Conservation (phyloP, 169 alveolate genomes). For the Eimeria sp. region DNA sequence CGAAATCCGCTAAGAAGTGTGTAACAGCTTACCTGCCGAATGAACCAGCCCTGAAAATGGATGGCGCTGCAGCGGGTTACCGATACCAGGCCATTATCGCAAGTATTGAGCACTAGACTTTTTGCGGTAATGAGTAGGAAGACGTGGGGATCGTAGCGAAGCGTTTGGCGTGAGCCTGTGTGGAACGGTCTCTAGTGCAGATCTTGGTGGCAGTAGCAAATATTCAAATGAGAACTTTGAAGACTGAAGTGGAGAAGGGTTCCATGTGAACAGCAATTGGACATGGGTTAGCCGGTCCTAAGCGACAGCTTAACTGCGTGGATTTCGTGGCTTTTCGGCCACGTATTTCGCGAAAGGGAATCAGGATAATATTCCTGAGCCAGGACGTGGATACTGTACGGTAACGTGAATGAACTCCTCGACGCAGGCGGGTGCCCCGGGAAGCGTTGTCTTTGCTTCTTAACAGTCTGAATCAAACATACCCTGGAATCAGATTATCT, state of each 20-base stretch:
- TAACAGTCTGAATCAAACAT: slow-evolving; percentile 88
- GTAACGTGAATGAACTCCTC: slow-evolving; percentile 85
- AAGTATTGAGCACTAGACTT: slow-evolving; percentile 59
- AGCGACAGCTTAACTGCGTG: slow-evolving; percentile 92
- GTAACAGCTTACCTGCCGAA: slow-evolving; percentile 93
- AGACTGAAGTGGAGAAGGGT: slow-evolving; percentile 98
- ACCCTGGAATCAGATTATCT: slow-evolving; percentile 95
- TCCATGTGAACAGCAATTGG: slow-evolving; percentile 95
- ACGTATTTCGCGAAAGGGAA: slow-evolving; percentile 10
- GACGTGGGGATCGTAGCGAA: slow-evolving; percentile 94
- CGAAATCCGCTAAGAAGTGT: neutral
- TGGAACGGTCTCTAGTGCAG: slow-evolving; percentile 97
- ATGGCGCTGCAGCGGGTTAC: slow-evolving; percentile 96
- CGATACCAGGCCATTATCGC: slow-evolving; percentile 93
- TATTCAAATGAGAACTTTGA: slow-evolving; percentile 96
- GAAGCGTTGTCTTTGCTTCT: slow-evolving; percentile 94
- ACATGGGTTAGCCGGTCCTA: slow-evolving; percentile 96
- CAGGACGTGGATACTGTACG: slow-evolving; percentile 94
- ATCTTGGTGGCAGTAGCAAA: slow-evolving; percentile 97
- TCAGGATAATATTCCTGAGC: slow-evolving; percentile 90
- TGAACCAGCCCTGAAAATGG: slow-evolving; percentile 96
- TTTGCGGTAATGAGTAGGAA: slow-evolving; percentile 93
- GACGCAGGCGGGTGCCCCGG: slow-evolving; percentile 86
- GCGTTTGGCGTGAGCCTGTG: slow-evolving; percentile 95
- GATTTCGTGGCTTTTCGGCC: slow-evolving; percentile 52